A percentile compares a stretch with the other conserved stretches of the same genome.
Conservation (phyloP, 208 protist genomes). For the Trypanosoma melophagium region DNA sequence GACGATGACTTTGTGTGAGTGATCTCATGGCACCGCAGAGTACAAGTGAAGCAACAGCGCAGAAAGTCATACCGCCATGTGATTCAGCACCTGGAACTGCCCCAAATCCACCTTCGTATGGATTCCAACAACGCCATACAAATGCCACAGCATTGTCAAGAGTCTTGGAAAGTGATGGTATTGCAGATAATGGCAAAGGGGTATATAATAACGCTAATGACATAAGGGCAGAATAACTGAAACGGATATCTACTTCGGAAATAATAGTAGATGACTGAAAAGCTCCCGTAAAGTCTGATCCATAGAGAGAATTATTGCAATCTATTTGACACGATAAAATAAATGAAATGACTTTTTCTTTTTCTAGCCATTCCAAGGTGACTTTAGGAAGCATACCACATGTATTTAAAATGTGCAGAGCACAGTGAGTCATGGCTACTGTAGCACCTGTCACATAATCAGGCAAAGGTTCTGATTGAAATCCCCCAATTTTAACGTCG, state of each 20-base stretch:
- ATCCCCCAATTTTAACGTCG: conserved; percentile 20
- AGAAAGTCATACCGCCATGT: conserved; percentile 83
- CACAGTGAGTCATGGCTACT: conserved; percentile 33
- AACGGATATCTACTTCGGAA: conserved; percentile 25
- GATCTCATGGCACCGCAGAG: conserved; percentile 28
- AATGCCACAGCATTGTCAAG: conserved; percentile 12
- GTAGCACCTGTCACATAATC: conserved; percentile 10
- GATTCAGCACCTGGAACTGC: conserved; percentile 39
- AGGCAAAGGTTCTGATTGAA: conserved; percentile 18
- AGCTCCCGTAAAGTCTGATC: conserved; percentile 12
- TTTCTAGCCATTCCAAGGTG: conserved; percentile 2
- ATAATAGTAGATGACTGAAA: conserved; percentile 17
- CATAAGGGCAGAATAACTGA: conserved; percentile 31
- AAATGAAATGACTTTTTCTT: conserved; percentile 13
- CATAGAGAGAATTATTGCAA: background rate
- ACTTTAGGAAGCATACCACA: conserved; percentile 13
- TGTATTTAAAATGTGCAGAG: conserved; percentile 27
- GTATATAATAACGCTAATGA: conserved; percentile 17
- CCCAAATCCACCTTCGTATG: conserved; percentile 63
- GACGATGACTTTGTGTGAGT: conserved; percentile 12
- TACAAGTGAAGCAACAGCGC: conserved; percentile 60
- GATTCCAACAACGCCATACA: conserved; percentile 38
- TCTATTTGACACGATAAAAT: conserved; percentile 19
- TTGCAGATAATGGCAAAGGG: conserved; percentile 1
- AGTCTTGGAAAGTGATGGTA: background rate